Base-by-base conservation (phyloP, 768 basidiomycete species). In the Boletus pseudo-olivaceus region DNA sequence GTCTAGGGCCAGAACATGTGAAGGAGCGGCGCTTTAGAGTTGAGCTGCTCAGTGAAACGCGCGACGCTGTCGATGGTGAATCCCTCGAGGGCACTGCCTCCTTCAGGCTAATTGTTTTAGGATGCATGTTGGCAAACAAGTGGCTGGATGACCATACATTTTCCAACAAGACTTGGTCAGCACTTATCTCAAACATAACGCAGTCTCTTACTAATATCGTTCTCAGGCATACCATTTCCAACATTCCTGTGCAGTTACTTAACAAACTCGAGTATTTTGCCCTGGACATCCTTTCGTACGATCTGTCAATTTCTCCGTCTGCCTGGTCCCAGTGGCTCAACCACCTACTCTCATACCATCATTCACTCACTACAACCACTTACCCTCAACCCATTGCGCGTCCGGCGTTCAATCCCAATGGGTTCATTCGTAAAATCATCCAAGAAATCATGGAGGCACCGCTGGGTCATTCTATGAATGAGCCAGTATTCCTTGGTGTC, bases 91-190 rank as follows among this genome's bases (percentile, higher is more conserved):
- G 76, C 7, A 78, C 76, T 55, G 84, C 83, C 1, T 82, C 86
- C 11, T 91, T 90, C 69, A 82, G 87, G 49, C 76, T 92, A 40
- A 76, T 91, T 54, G 79, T 92, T 23, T 76, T 92, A 23, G 90
- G 90, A 19, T 90, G 84, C 57, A 90, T 92, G 88, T 74, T 92
- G 33, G 88, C 89, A 19, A 91, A 91, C 69, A 92, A 92, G 72
- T 91, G 90, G 90, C 66, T 92, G 59, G 89, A 91, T 59, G 90
- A 92, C 61, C 90, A 92, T 63, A 91, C 90, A 0, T 92, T 91
- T 70, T 90, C 88, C 38, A 91, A 91, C 72, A 91, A 90, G 74
- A 92, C 90, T 50, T 92, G 90, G 90, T 90, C 67, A 55, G 83
- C 67, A 35, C 4, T 4, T 27, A 15, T 11, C 35, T 15, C 6